These are phyloP conservation scores for Penicillium manginii DNA, from an alignment of 495 filamentous ascomycete species.

Conservation along the genomic window DNA sequence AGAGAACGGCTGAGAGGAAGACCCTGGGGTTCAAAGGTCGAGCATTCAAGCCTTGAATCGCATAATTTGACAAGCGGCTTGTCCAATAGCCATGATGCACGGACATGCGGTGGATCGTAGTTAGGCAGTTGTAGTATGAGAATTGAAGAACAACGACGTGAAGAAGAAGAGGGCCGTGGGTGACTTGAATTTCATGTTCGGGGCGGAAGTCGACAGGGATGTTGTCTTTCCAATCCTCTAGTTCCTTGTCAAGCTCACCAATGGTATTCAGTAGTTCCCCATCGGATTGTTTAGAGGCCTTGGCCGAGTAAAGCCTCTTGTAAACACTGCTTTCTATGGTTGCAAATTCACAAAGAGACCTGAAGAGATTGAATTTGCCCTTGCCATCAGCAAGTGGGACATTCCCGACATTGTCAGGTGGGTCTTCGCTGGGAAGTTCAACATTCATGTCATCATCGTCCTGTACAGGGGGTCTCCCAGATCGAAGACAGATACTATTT, in stretches of 20 bases:
- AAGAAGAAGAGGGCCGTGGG: constrained; percentile 85
- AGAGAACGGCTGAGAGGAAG: constrained; percentile 90
- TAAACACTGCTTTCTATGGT: constrained; percentile 94
- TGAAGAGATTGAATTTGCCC: constrained; percentile 90
- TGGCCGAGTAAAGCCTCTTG: constrained; percentile 90
- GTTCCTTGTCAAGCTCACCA: constrained; percentile 88
- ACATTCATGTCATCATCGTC: constrained; percentile 99
- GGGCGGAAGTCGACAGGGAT: constrained; percentile 94
- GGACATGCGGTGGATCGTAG: constrained; percentile 97
- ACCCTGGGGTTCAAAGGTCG: constrained; percentile 89
- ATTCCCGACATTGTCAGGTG: constrained; percentile 88
- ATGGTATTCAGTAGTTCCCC: constrained; percentile 95
- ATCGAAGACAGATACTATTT: constrained; percentile 77
- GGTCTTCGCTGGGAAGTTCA: constrained; percentile 89
- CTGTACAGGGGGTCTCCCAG: constrained; percentile 89
- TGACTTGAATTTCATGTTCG: constrained; percentile 90
- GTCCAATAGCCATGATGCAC: constrained; percentile 99
- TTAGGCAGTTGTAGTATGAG: constrained; percentile 96
- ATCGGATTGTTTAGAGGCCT: constrained; percentile 88
- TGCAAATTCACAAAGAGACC: constrained; percentile 87
- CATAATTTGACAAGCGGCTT: constrained; percentile 90
- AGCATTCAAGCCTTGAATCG: constrained; percentile 89
- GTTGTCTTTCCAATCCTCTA: constrained; percentile 95
- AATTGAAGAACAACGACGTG: constrained; percentile 94
- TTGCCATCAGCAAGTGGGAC: constrained; percentile 90